A percentile compares a stretch with the other conserved stretches of the same genome.
Conservation (phyloP, 2,329 filamentous ascomycete genomes). For the Epichloe brachyelytri region DNA sequence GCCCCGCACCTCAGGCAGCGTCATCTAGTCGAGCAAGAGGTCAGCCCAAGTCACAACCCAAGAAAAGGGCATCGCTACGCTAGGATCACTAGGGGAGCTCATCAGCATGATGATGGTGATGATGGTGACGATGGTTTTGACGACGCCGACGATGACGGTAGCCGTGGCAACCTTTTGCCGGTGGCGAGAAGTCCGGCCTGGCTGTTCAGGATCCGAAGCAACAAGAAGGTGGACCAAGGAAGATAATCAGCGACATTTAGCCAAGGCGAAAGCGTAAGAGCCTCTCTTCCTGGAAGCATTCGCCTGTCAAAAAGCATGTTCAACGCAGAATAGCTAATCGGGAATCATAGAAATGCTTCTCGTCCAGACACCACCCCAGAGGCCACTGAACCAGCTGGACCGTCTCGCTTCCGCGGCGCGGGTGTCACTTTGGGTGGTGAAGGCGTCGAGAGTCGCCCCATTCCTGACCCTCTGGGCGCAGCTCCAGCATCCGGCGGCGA, state of each 20-base stretch:
- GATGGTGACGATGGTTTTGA: slow-evolving; percentile 47
- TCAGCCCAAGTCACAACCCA: slow-evolving; percentile 28
- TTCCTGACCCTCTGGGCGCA: slow-evolving; percentile 44
- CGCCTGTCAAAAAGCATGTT: background rate
- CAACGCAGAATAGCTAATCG: background rate
- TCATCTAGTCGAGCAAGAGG: slow-evolving; percentile 18
- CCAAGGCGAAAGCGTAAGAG: slow-evolving; percentile 48
- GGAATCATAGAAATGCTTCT: slow-evolving; percentile 41
- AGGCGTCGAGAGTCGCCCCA: slow-evolving; percentile 53
- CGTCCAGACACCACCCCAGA: slow-evolving; percentile 38
- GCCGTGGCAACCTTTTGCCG: slow-evolving; percentile 58
- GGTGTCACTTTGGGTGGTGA: slow-evolving; percentile 72
- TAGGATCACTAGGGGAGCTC: slow-evolving; percentile 40
- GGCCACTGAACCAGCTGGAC: slow-evolving; percentile 32
- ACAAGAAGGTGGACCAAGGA: slow-evolving; percentile 34
- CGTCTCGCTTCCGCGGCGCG: slow-evolving; percentile 50
- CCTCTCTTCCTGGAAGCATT: background rate
- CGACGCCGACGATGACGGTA: slow-evolving; percentile 43
- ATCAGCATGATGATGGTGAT: slow-evolving; percentile 42
- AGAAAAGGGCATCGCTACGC: slow-evolving; percentile 49
- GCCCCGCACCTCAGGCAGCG: slow-evolving; percentile 34
- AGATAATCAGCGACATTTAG: slow-evolving; percentile 51
- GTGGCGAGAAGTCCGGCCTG: slow-evolving; percentile 70
- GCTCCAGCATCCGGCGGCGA: slow-evolving; percentile 20
- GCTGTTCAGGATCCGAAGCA: slow-evolving; percentile 49